Base-by-base conservation (phyloP, 306 rosid genomes). In the Lathyrus sativus region DNA sequence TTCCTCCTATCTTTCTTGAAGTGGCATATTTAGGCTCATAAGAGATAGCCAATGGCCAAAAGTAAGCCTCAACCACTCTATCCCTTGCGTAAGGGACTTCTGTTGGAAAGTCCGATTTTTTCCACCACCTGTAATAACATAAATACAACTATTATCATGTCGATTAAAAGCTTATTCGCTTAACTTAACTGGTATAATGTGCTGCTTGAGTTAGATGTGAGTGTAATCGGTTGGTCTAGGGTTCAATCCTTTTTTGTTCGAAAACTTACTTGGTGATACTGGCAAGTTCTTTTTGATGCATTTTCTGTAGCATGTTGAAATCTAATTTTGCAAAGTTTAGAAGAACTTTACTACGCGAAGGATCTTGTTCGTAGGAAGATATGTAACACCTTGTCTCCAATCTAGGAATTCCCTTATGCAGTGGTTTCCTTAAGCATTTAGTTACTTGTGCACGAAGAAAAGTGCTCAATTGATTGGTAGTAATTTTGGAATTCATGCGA, bases 311-410 rank as follows among this genome's bases (percentile, higher is more conserved):
- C 7, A 74, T 17, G 39, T 83, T 87, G 73, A 78, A 87, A 64
- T 87, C 89, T 4, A 70, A 3, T 48, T 78, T 87, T 22, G 84
- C 85, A 38, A 87, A 73, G 6, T 19, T 62, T 6, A 84, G 58
- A 18, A 84, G 61, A 38, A 13, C 37, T 15, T 70, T 29, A 22
- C 15, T 48, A 2, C 65, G 83, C 1, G 85, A 76, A 67, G 78
- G 72, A 44, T 80, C 65, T 17, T 82, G 19, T 26, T 76, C 45
- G 35, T 84, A 87, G 6, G 78, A 28, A 9, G 77, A 29, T 2
- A 84, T 60, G 68, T 72, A 78, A 46, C 41, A 6, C 42, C 72
- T 57, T 5, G 89, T 77, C 48, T 62, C 75, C 0, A 73, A n/a
- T 60, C 89, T 78, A 14, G 76, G 57, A 11, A 84, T 9, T 17